These are phyloP conservation scores for Schwanniomyces occidentalis DNA, from an alignment of 805 yeast species.

Conservation along the genomic window DNA sequence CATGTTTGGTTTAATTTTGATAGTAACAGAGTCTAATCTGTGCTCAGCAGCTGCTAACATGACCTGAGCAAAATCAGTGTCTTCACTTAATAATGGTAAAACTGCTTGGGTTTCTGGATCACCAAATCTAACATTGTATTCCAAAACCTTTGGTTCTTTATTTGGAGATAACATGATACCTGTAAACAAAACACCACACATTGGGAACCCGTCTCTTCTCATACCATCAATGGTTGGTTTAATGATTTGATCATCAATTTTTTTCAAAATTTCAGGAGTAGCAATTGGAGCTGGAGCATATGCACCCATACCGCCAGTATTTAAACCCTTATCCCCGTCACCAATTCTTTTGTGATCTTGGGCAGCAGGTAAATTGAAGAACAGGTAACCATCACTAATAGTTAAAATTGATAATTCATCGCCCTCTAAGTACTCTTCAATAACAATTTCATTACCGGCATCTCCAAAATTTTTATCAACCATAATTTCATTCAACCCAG, in stretches of 20 bases:
- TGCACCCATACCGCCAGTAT: conserved; percentile 99
- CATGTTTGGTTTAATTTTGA: conserved; percentile 52
- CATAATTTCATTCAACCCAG: conserved; percentile 86
- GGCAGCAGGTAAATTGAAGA: conserved; percentile 90
- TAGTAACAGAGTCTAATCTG: conserved; percentile 79
- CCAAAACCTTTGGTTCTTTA: conserved; percentile 89
- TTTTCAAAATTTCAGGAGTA: conserved; percentile 66
- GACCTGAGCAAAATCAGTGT: conserved; percentile 90
- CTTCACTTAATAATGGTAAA: conserved; percentile 75
- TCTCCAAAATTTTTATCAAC: conserved; percentile 82
- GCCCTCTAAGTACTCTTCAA: conserved; percentile 95
- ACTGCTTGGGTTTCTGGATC: conserved; percentile 99
- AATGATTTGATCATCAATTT: conserved; percentile 73
- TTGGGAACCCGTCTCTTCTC: conserved; percentile 93
- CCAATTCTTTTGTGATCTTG: conserved; percentile 98
- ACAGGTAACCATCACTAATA: conserved; percentile 89
- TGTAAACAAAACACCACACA: conserved; percentile 93
- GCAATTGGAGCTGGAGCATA: conserved; percentile 98
- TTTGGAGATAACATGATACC: conserved; percentile 87
- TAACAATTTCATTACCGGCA: conserved; percentile 92
- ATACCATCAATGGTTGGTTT: conserved; percentile 93
- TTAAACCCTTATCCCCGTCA: conserved; percentile 89
- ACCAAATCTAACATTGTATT: conserved; percentile 97
- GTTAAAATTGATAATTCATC: conserved; percentile 94
- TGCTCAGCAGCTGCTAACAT: conserved; percentile 93